phyloP scores from a whole-genome alignment of 306 rosid species.

The Lathyrus sativus region DNA sequence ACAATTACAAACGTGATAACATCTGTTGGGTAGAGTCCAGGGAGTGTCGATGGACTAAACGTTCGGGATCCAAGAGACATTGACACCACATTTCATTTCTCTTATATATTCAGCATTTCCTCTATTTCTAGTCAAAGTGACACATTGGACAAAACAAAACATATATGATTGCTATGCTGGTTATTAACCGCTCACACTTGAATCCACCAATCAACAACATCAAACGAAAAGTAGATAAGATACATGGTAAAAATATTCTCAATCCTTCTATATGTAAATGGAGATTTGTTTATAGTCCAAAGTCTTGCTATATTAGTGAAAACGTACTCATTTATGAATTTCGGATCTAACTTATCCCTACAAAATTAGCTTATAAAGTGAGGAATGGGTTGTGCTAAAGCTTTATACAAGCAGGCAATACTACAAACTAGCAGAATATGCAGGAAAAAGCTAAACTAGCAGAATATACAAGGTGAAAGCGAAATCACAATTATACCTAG shows the following conservation, averaged over 20 bases:
- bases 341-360: not conserved
- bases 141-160: too few species aligned
- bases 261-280: conserved; percentile 2
- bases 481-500: conserved; percentile 43
- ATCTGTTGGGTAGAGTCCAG: too few species aligned
- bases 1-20: too few species aligned
- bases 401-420: not conserved
- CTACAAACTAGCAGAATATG: not conserved
- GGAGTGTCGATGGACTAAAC: too few species aligned
- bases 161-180: too few species aligned
- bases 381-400: not conserved
- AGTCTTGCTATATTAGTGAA: conserved; percentile 6
- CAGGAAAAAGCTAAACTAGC: conserved; percentile 1
- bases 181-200: too few species aligned
- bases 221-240: too few species aligned
- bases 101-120: too few species aligned
- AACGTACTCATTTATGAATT: not conserved
- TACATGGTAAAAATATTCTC: conserved; percentile 9
- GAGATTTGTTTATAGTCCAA: conserved; percentile 12
- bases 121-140: too few species aligned
- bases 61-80: too few species aligned
- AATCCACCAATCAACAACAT: too few species aligned
- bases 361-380: not conserved
- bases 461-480: conserved; percentile 34
- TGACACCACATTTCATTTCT: too few species aligned